Conservation (phyloP, 306 rosid genomes). For the Quercus agrifolia region DNA sequence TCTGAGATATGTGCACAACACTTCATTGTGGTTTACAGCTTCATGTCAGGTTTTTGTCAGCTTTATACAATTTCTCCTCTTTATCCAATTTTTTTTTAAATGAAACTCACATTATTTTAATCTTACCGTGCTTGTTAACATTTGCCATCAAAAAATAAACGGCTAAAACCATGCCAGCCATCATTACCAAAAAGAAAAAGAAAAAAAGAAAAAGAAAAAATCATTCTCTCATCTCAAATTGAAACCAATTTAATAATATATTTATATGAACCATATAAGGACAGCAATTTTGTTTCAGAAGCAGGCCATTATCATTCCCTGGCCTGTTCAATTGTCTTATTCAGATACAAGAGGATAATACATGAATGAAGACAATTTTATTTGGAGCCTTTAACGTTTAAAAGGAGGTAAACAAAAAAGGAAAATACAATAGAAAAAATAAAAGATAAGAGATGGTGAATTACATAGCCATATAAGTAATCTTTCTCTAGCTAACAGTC, state of each 20-base stretch:
- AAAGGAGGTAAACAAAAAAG: neutral
- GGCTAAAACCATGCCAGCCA: neutral
- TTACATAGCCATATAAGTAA: slow-evolving; percentile 18
- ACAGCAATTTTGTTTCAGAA: slow-evolving; percentile 12
- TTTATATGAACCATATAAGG: neutral
- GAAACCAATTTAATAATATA: neutral
- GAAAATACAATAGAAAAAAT: neutral
- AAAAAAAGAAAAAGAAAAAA: neutral
- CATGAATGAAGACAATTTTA: slow-evolving; percentile 8
- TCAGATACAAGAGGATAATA: neutral
- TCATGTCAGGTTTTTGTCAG: no score
- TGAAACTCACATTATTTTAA: no score
- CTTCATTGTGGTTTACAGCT: no score
- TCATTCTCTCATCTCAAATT: neutral
- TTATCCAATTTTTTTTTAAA: no score
- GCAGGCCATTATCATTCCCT: neutral
- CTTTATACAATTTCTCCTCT: no score
- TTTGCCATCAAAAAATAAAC: neutral
- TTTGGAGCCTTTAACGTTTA: slow-evolving; percentile 13
- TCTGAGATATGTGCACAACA: no score
- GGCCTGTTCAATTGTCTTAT: neutral
- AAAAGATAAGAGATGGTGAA: slow-evolving; percentile 8
- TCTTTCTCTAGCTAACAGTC: slow-evolving; percentile 20
- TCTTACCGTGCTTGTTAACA: accelerated
- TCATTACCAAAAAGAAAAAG: neutral